Base-by-base conservation (phyloP, 2,329 filamentous ascomycete genomes). In the Paraphoma sp. region DNA sequence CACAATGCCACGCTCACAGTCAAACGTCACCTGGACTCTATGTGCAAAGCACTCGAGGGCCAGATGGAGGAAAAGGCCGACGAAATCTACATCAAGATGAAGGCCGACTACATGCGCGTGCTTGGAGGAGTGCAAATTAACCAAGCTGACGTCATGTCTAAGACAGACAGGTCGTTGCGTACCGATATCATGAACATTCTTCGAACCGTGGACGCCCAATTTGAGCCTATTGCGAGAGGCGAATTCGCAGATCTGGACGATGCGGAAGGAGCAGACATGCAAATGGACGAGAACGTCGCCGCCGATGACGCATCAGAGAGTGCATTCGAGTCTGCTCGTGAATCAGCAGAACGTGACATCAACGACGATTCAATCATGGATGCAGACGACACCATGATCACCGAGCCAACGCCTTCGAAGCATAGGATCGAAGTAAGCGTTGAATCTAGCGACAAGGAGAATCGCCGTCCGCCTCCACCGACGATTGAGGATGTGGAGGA, bases 41-140 rank as follows among this genome's bases (percentile, higher is more conserved):
- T 86, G 72, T 77, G 78, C 56, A 66, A 73, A 51, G 76, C 77
- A 33, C 77, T 83, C 9, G 74, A 79, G 30, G 67, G 76, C 29
- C 66, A 74, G 42, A 81, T 83, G 55, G 71, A 79, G 46, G 78
- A 79, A 3, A 76, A 76, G 40, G 68, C 78, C 0, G 79, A 85
- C 28, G 79, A 83, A 49, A 78, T 80, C n/a, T 77, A 67, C 51
- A 43, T 68, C 1, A 56, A 57, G 17, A 78, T 80, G 68, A 62
- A 64, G 7, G 62, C 59, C 1, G 77, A 80, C 49, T 81, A 81
- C 57, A 64, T 73, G 56, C 70, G 59, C 2, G 68, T 75, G 6
- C 57, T 80, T 12, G 73, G 71, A 29, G 70, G 72, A 18, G 54
- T 62, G 1, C 12, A 65, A 41, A 45, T 64, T 33, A 47, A 47